phyloP scores from a whole-genome alignment of 1,284 basidiomycete genomes.

The Cutaneotrichosporon sp. region DNA sequence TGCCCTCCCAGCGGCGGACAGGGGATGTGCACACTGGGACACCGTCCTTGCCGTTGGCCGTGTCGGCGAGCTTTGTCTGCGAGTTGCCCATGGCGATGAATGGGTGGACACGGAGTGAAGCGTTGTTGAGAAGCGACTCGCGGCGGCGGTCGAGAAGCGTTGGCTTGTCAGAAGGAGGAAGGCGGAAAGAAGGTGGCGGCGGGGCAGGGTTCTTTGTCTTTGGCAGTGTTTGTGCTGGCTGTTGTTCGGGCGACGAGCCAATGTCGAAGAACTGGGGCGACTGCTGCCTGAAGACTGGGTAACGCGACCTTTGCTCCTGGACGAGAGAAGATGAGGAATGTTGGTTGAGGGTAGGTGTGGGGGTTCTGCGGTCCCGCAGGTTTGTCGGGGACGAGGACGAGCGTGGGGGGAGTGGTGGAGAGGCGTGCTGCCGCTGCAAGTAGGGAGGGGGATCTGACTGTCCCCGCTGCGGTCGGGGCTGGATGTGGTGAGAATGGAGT shows the following conservation, averaged over 20 bases:
- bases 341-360: slow-evolving; percentile 2
- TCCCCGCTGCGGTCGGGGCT: background rate
- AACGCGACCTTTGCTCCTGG: slow-evolving; percentile 2
- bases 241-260: background rate
- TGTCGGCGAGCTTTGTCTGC: background rate
- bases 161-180: background rate
- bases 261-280: slow-evolving; percentile 5
- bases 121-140: slow-evolving; percentile 10
- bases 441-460: background rate
- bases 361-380: background rate
- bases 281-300: slow-evolving; percentile 3
- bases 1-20: slow-evolving; percentile 1
- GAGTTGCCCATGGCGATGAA: slow-evolving; percentile 21
- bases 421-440: background rate
- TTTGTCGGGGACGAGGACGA: slow-evolving; percentile 3
- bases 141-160: slow-evolving; percentile 5
- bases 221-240: background rate
- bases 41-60: background rate
- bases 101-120: slow-evolving; percentile 17
- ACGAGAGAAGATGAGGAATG: background rate
- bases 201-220: background rate
- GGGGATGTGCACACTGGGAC: background rate
- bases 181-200: background rate
- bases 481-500: slow-evolving; percentile 2
- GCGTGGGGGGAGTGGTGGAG: background rate